These are phyloP conservation scores for Colletotrichum agaves DNA, from an alignment of 2,329 filamentous ascomycete species.

Conservation along the genomic window DNA sequence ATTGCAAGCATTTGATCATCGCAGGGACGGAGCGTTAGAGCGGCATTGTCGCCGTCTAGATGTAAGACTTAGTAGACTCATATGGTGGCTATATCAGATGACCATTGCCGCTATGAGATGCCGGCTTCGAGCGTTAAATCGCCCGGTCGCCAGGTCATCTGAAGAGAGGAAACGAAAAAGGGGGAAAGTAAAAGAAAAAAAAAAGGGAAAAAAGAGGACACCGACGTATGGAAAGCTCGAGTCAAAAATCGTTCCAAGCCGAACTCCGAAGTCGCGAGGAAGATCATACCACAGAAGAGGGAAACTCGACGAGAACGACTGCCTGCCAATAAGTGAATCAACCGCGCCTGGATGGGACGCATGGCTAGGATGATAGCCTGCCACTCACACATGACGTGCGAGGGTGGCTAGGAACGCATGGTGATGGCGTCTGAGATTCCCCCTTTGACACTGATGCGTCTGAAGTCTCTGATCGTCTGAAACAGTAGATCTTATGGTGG, in stretches of 20 bases:
- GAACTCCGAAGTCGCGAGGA: slow-evolving; percentile 14
- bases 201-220: background rate
- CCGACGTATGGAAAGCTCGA: background rate
- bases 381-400: slow-evolving; percentile 10
- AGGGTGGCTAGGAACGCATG: slow-evolving; percentile 19
- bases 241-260: background rate
- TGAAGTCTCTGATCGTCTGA: slow-evolving; percentile 35
- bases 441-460: slow-evolving; percentile 28
- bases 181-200: too few relatives aligned
- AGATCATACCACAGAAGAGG: background rate
- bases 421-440: slow-evolving; percentile 13
- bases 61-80: background rate
- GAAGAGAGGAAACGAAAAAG: too few relatives aligned
- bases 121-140: background rate
- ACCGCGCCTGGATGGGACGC: background rate
- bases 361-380: background rate
- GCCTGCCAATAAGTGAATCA: slow-evolving; percentile 7
- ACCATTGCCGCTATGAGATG: background rate
- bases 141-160: slow-evolving; percentile 4
- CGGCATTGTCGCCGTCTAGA: too few relatives aligned
- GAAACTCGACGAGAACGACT: background rate
- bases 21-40: too few relatives aligned
- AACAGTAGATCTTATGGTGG: slow-evolving; percentile 27
- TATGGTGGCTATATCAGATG: background rate
- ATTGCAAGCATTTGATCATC: too few relatives aligned